Evolutionary conservation across 2,329 filamentous ascomycete species (phyloP), one percentile per base, ranked within the genome.

Genomic region (Penicillium sp.): DNA sequence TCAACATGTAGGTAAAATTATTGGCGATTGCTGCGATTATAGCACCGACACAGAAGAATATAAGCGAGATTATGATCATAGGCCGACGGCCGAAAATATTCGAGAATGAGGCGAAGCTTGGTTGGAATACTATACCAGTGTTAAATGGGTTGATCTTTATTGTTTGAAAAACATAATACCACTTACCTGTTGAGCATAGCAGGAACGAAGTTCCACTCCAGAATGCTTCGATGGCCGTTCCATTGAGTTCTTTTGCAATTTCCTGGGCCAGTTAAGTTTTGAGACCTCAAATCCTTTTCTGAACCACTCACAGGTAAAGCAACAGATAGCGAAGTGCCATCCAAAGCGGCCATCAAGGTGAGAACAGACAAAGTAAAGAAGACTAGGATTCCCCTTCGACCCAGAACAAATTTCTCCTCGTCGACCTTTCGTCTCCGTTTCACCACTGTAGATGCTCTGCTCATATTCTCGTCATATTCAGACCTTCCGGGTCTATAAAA

Each of bases 191-290:
- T 13, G 69, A 70, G 23, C 57, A 61, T 6, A 83, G 68, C 0
- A 83, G 72, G 59, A 81, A 83, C 0, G 78, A 77, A 0, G 80
- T 79, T 0, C 79, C 80, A 36, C 78, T 75, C 82, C 81, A 83
- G 63, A 82, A 82, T 0, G 79, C 75, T 49, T 80, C 68, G 10
- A 72, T 76, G 0, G 73, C 70, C 0, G 67, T 71, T 38, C 72
- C 70, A n/a, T 74, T 58, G 3, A 77, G 59, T 2, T 68, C 65
- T 53, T 66, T 39, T 3, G 73, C 66, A 31, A 77, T 73, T 15
- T 66, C 73, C 71, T 75, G 31, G 2, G 19, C 4, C 0, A 23
- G 6, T 2, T 67, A 21, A 64, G 59, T 12, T 44, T 19, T 1
- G 4, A 4, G 4, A 2, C 15, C 0, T 36, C 6, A 13, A 1